phyloP scores from a whole-genome alignment of 495 filamentous ascomycete genomes.

The Poronia punctata region DNA sequence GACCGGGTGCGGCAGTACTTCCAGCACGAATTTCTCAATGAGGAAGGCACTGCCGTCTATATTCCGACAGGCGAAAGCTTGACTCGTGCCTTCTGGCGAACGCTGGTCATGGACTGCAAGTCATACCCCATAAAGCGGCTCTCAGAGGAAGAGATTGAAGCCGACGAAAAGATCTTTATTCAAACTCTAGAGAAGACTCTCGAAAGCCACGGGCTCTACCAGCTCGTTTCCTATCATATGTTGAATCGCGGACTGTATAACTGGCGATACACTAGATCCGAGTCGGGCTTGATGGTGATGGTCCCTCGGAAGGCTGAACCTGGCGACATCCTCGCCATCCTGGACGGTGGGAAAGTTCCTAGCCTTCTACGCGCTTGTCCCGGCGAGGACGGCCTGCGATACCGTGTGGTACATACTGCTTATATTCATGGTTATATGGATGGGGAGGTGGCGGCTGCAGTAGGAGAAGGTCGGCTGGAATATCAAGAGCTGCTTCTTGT shows the following conservation, averaged over 20 bases:
- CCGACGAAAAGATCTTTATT: slow-evolving; percentile 2
- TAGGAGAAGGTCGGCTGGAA: background rate
- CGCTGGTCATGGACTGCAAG: slow-evolving; percentile 12
- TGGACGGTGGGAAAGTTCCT: slow-evolving; percentile 16
- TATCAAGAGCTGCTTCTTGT: background rate
- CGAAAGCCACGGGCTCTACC: background rate
- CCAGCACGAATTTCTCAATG: background rate
- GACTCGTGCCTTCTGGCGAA: slow-evolving; percentile 10
- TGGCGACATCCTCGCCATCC: slow-evolving; percentile 9
- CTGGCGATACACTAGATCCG: slow-evolving; percentile 6
- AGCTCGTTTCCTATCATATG: background rate
- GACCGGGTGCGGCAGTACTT: background rate
- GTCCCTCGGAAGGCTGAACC: background rate
- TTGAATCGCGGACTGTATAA: background rate
- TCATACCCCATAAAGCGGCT: slow-evolving; percentile 12
- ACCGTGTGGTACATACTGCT: background rate
- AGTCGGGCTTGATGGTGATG: slow-evolving; percentile 9
- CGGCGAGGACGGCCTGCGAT: background rate
- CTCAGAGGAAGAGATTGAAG: background rate
- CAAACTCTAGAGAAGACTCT: background rate
- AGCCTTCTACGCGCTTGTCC: slow-evolving; percentile 2
- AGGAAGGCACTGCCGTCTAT: background rate
- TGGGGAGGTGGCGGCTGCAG: slow-evolving; percentile 2
- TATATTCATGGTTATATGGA: slow-evolving; percentile 18
- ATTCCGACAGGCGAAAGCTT: slow-evolving; percentile 2